Base-by-base conservation (phyloP, 441 rosid species). In the Croton laevigatus region DNA sequence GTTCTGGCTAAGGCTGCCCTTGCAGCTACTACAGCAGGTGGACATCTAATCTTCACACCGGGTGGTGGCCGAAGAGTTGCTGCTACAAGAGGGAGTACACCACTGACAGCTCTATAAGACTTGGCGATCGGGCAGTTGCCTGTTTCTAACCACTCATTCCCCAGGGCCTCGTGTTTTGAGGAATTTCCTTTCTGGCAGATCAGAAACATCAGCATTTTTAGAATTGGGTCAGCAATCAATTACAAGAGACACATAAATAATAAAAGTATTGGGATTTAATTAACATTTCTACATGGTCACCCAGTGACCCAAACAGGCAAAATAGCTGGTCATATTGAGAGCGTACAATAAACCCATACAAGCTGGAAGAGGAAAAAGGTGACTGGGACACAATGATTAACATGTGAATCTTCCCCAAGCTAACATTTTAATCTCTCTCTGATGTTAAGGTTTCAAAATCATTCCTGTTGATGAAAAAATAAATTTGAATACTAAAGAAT, bases 81-180 rank as follows among this genome's bases (percentile, higher is more conserved):
- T n/a, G 87, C 88, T 23, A 88, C 84, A 40, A 92, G 85, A 44
- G 96, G 96, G 64, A 92, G 86, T 51, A 92, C 89, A 52, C 70
- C 65, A 59, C 93, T 82, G 6, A 85, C 87, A 46, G 93, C 94
- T 83, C 93, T 85, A 68, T 78, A 88, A 8, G 97, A 92, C 76
- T 90, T 92, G 0, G 97, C 94, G 19, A 92, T 87, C 8, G 94
- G 97, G 78, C 97, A 90, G 40, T 86, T 88, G 55, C 97, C 97
- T 0, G 81, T 85, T 80, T 88, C 80, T 48, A 90, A 9, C 96
- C 97, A 92, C 44, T 90, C 89, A 27, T 87, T 81, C 60, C 93
- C 91, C 22, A 79, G 63, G 34, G 91, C 96, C 70, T 92, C 94
- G 22, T 90, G 96, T 19, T 83, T 85, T 45, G 82, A 69, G 51